A percentile compares a stretch with the other conserved stretches of the same genome.
Evolutionary conservation across 1,139 yeast species (phyloP).

Genomic region (Saccharomycopsis hybrid): DNA sequence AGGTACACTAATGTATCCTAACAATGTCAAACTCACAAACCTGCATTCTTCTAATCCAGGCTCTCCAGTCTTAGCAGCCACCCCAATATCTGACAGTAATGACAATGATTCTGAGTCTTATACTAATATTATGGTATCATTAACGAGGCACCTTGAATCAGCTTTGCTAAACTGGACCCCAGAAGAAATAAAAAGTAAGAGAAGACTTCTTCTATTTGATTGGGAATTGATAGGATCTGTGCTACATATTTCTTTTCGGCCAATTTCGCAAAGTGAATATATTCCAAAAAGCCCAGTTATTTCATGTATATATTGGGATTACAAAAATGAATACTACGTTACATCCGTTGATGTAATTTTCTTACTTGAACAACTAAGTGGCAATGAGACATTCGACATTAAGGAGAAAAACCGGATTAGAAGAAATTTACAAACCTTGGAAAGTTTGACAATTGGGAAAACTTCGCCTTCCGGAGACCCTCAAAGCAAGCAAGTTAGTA

Average conservation of each 20-base stretch:
- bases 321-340: conserved; percentile 37
- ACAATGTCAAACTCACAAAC: not conserved
- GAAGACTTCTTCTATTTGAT: conserved; percentile 16
- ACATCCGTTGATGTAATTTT: conserved; percentile 63
- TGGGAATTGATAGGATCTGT: conserved; percentile 7
- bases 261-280: conserved; percentile 24
- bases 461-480: conserved; percentile 30
- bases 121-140: not conserved
- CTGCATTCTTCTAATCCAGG: not conserved
- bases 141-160: not conserved
- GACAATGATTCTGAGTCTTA: no score
- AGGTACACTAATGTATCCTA: no score
- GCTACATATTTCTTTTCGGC: conserved; percentile 20
- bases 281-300: conserved; percentile 28
- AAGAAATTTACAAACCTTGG: conserved; percentile 58
- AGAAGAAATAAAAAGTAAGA: conserved; percentile 6
- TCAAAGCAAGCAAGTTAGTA: not conserved
- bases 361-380: conserved; percentile 46
- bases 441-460: conserved; percentile 48
- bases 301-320: conserved; percentile 43
- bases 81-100: no score
- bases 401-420: conserved; percentile 69
- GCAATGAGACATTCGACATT: conserved; percentile 48
- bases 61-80: no score
- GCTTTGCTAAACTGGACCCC: conserved; percentile 12